phyloP scores from a whole-genome alignment of 768 basidiomycete species.

The Pseudohyphozyma bogoriensis region DNA sequence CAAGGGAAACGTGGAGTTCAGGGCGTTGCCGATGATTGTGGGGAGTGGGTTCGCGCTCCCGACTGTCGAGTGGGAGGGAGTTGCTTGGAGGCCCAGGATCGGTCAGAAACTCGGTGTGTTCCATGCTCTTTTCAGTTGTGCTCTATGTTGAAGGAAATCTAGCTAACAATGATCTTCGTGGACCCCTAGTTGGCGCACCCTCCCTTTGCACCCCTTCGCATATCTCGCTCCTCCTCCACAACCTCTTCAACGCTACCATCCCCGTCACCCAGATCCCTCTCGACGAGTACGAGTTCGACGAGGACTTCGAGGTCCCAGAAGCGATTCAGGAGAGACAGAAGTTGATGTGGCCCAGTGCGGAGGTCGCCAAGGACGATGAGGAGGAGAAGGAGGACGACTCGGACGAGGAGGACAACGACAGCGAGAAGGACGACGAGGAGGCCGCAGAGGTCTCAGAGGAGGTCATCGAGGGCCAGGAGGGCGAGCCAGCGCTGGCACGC shows the following conservation, averaged over 20 bases:
- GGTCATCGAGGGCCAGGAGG: no score
- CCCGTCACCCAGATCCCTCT: constrained; percentile 41
- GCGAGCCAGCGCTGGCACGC: constrained; percentile 34
- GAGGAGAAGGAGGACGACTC: constrained; percentile 7
- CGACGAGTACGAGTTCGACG: constrained; percentile 39
- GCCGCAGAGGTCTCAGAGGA: constrained; percentile 36
- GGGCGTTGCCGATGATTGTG: constrained; percentile 35
- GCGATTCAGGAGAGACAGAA: constrained; percentile 8
- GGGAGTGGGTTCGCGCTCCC: constrained; percentile 41
- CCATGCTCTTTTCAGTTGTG: not conserved
- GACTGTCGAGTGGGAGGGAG: constrained; percentile 38
- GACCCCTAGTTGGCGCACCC: constrained; percentile 38
- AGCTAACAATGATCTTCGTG: not conserved
- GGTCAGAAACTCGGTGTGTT: constrained; percentile 39
- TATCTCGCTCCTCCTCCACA: constrained; percentile 43
- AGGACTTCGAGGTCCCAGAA: constrained; percentile 20
- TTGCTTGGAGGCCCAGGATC: constrained; percentile 41
- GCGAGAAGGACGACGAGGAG: constrained; percentile 41
- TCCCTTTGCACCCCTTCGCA: constrained; percentile 42
- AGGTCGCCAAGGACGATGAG: not conserved
- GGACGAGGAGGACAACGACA: constrained; percentile 31
- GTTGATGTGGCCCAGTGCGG: not conserved
- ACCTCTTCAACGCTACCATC: constrained; percentile 45
- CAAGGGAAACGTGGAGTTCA: constrained; percentile 4
- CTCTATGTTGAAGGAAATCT: not conserved